Evolutionary conservation across 495 filamentous ascomycete species (phyloP), one percentile per base, ranked within the genome.

Genomic region (Clavariopsis aquatica): DNA sequence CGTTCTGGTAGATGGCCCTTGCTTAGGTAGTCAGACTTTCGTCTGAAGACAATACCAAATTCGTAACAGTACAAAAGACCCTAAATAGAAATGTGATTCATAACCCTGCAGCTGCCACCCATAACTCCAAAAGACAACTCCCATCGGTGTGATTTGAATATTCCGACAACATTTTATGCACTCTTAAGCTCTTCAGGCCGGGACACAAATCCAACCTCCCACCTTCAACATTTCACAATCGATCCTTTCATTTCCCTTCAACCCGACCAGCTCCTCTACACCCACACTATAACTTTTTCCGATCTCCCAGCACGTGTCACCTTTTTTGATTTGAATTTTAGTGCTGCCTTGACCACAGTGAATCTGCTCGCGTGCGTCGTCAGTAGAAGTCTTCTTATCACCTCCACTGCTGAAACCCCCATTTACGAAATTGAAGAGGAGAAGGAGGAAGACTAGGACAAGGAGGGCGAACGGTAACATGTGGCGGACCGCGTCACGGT

Each of bases 381-480:
- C 47, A 43, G 46, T 4, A 13, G 61, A 51, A 5, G 31, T 34
- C 31, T 34, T 34, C 31, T 34, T 34, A 34, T n/a, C 38, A 17
- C 38, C 15, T 43, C 38, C 38, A 43, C 38, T n/a, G 13, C 38
- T 43, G 8, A 9, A 43, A 9, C 61, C 67, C 15, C 26, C 20
- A 57, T 62, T 36, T 17, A 62, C 15, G 34, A 64, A 68, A 13
- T 43, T 34, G 61, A 68, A 68, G 8, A 71, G 24, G 6, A 71
- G 52, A 27, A 71, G 38, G 36, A 71, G 64, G 38, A 68, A 31
- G 41, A 68, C 60, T n/a, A 71, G 22, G 52, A 59, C 51, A 51
- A 71, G 60, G 65, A 71, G 69, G 20, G 60, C 56, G 65, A 71
- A 71, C 49, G 69, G 69, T 54, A 71, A 51, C 49, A 71, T 60